Evolutionary conservation across 768 basidiomycete genomes (phyloP).

Genomic region (Lanmaoa rubissima): DNA sequence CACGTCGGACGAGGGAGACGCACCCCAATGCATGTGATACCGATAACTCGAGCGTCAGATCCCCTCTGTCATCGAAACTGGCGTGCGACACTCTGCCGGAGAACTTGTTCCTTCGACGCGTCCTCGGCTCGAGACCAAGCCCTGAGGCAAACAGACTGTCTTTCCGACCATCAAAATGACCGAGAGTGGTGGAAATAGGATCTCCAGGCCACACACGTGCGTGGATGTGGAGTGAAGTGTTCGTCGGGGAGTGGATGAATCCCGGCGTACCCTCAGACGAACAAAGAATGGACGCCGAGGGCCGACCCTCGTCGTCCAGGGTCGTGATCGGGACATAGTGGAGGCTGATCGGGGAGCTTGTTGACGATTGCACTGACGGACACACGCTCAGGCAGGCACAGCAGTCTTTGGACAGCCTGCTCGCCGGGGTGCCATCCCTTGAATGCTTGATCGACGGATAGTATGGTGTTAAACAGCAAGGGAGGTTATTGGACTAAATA

Average conservation of each 20-base stretch:
- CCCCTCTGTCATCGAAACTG: constrained; percentile 24
- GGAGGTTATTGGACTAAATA: neutral
- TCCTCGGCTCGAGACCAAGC: constrained; percentile 57
- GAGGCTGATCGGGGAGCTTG: constrained; percentile 31
- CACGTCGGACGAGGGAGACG: constrained; percentile 12
- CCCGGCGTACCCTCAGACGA: constrained; percentile 24
- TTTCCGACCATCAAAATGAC: constrained; percentile 5
- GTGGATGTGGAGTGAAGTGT: constrained; percentile 21
- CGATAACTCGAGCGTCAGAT: constrained; percentile 38
- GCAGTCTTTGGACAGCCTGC: constrained; percentile 25
- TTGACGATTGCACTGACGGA: constrained; percentile 23
- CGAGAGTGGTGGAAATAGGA: constrained; percentile 44
- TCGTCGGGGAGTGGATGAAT: constrained; percentile 29
- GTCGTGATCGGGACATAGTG: constrained; percentile 34
- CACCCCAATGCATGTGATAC: constrained; percentile 63
- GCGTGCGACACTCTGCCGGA: constrained; percentile 45
- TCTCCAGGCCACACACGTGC: constrained; percentile 45
- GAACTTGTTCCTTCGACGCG: constrained; percentile 61
- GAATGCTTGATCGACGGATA: constrained; percentile 17
- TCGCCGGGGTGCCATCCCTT: constrained; percentile 46
- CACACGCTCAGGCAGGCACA: constrained; percentile 25
- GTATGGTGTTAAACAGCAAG: neutral
- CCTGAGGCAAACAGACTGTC: constrained; percentile 46
- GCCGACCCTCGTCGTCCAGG: constrained; percentile 30
- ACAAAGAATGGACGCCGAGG: constrained; percentile 35